These are phyloP conservation scores for Cladosporium austrohemisphaericum DNA, from an alignment of 2,329 filamentous ascomycete genomes.

Conservation along the genomic window DNA sequence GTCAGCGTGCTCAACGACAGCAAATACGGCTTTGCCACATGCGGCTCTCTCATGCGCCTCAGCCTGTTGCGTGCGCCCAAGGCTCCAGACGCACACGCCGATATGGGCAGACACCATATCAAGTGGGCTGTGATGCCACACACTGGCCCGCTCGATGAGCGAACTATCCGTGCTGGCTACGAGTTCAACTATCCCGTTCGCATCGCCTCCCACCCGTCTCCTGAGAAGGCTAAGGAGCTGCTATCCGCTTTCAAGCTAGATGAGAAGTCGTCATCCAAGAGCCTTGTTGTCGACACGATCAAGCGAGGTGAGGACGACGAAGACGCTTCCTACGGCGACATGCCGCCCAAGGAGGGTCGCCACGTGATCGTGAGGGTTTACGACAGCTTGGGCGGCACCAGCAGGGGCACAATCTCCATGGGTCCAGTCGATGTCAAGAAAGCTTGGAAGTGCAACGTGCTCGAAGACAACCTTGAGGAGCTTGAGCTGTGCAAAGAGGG, in stretches of 20 bases:
- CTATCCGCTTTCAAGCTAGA: slow-evolving; percentile 63
- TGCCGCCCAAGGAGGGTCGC: slow-evolving; percentile 59
- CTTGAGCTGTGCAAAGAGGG: slow-evolving; percentile 47
- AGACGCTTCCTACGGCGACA: slow-evolving; percentile 50
- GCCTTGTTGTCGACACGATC: slow-evolving; percentile 78
- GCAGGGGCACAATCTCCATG: slow-evolving; percentile 66
- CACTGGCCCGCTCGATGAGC: slow-evolving; percentile 63
- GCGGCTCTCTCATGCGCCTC: slow-evolving; percentile 83
- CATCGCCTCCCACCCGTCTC: slow-evolving; percentile 42
- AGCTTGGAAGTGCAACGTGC: slow-evolving; percentile 76
- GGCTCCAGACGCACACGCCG: slow-evolving; percentile 86
- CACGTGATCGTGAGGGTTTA: slow-evolving; percentile 84
- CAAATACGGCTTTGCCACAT: slow-evolving; percentile 93
- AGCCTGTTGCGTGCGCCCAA: slow-evolving; percentile 84
- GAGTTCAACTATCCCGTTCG: slow-evolving; percentile 84
- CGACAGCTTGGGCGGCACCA: slow-evolving; percentile 80
- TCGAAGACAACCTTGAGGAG: slow-evolving; percentile 81
- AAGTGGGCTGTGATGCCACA: slow-evolving; percentile 91
- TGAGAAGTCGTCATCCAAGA: slow-evolving; percentile 18
- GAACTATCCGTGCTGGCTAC: slow-evolving; percentile 77
- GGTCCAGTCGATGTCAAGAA: slow-evolving; percentile 65
- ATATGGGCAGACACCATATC: slow-evolving; percentile 81
- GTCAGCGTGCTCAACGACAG: slow-evolving; percentile 92
- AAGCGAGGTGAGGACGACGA: slow-evolving; percentile 71
- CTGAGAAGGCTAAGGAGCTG: slow-evolving; percentile 29